Conservation (phyloP, 2,329 filamentous ascomycete genomes). For the Xylariaceae sp. region DNA sequence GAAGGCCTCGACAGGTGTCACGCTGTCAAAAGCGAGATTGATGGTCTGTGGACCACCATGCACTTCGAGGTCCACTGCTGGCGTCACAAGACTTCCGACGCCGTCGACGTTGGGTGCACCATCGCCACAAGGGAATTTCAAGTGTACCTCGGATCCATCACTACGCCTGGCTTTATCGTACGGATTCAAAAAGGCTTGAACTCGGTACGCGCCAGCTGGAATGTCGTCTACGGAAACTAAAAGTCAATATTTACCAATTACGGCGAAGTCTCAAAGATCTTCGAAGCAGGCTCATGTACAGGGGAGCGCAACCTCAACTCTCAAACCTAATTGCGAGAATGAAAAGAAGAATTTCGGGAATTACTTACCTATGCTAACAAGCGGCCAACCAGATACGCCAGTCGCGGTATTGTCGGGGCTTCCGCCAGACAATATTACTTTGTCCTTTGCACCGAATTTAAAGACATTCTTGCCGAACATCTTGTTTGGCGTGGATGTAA, state of each 20-base stretch:
- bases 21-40: slow-evolving; percentile 30
- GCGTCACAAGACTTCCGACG: slow-evolving; percentile 29
- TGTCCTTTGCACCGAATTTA: slow-evolving; percentile 23
- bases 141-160: slow-evolving; percentile 29
- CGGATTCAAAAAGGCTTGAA: slow-evolving; percentile 33
- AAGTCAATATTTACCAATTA: neutral
- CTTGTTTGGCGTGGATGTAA: slow-evolving; percentile 32
- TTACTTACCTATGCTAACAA: slow-evolving; percentile 25
- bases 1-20: slow-evolving; percentile 20
- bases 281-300: too few species aligned
- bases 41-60: slow-evolving; percentile 24
- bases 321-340: neutral
- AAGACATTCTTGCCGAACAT: slow-evolving; percentile 35
- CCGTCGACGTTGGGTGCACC: slow-evolving; percentile 30
- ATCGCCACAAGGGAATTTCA: slow-evolving; percentile 35
- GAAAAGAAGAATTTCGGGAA: neutral
- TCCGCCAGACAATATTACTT: slow-evolving; percentile 24
- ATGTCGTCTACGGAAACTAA: slow-evolving; percentile 20
- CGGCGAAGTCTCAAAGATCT: too few species aligned
- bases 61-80: slow-evolving; percentile 28
- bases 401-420: slow-evolving; percentile 13
- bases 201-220: slow-evolving; percentile 27
- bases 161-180: slow-evolving; percentile 29
- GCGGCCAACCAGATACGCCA: slow-evolving; percentile 30
- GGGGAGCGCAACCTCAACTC: too few species aligned